These are phyloP conservation scores for Gonapodya sp. DNA, from an alignment of 192 early-diverging fungal species.

Conservation along the genomic window DNA sequence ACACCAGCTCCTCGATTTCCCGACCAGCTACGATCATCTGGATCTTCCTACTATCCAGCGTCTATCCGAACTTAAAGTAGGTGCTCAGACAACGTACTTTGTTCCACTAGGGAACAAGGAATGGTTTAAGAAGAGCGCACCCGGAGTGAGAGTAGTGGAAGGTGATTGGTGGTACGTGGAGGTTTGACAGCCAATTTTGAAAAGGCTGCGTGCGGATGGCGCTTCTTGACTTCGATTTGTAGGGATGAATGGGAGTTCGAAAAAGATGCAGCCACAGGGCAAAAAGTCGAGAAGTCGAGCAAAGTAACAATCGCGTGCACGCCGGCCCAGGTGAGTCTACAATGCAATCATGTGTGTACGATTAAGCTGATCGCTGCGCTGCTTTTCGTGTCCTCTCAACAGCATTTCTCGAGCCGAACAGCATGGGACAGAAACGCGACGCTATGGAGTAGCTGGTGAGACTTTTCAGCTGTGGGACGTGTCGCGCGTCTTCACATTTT, in stretches of 20 bases:
- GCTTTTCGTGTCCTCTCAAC: background rate
- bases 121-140: slow-evolving; percentile 46
- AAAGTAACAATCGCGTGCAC: slow-evolving; percentile 38
- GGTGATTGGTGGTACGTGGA: slow-evolving; percentile 74
- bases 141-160: slow-evolving; percentile 40
- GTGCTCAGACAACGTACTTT: slow-evolving; percentile 41
- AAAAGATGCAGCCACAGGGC: slow-evolving; percentile 24
- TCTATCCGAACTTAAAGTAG: slow-evolving; percentile 24
- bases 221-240: no score
- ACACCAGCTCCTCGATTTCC: background rate
- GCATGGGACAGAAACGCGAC: slow-evolving; percentile 58
- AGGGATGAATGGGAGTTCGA: background rate
- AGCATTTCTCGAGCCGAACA: slow-evolving; percentile 57
- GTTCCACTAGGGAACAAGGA: slow-evolving; percentile 68
- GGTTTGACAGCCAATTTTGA: no score
- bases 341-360: background rate
- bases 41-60: slow-evolving; percentile 55
- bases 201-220: no score
- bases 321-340: slow-evolving; percentile 36
- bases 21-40: slow-evolving; percentile 65
- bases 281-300: slow-evolving; percentile 15
- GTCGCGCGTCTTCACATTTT: background rate
- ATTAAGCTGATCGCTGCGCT: background rate
- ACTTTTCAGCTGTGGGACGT: background rate
- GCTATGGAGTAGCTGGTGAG: slow-evolving; percentile 68